phyloP scores from a whole-genome alignment of 169 alveolate genomes.

The Amoebophrya sp. region DNA sequence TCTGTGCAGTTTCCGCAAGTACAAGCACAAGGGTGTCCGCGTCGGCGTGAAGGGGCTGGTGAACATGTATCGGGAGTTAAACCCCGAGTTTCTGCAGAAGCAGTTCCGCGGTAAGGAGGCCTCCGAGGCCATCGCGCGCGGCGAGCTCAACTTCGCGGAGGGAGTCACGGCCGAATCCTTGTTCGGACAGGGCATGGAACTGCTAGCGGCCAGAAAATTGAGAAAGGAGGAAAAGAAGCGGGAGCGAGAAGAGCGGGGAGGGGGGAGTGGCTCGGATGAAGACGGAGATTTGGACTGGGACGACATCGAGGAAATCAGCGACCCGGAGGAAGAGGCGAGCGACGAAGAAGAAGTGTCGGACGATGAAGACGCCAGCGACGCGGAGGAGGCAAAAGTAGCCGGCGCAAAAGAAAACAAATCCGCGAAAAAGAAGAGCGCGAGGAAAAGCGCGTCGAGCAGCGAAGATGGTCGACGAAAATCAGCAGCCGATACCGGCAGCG shows the following conservation, averaged over 20 bases:
- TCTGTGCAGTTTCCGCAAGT: neutral
- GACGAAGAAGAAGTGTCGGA: neutral
- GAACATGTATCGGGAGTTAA: neutral
- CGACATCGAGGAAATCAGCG: no score
- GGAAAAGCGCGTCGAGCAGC: no score
- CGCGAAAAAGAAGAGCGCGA: no score
- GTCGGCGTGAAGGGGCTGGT: neutral
- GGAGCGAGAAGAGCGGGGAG: no score
- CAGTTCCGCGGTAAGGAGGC: neutral
- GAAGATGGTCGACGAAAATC: no score
- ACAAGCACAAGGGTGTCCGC: constrained; percentile 4
- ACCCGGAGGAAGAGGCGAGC: no score
- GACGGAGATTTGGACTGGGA: no score
- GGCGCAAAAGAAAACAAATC: no score
- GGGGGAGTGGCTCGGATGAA: no score
- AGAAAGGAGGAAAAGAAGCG: neutral
- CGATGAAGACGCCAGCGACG: neutral
- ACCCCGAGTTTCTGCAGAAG: neutral
- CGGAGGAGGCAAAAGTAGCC: no score
- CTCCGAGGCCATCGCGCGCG: neutral
- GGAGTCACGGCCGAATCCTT: neutral
- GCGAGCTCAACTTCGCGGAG: neutral
- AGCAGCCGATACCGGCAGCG: no score
- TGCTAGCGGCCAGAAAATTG: neutral
- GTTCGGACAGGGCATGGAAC: neutral